phyloP scores from a whole-genome alignment of 306 rosid genomes.

The Prunus davidiana region DNA sequence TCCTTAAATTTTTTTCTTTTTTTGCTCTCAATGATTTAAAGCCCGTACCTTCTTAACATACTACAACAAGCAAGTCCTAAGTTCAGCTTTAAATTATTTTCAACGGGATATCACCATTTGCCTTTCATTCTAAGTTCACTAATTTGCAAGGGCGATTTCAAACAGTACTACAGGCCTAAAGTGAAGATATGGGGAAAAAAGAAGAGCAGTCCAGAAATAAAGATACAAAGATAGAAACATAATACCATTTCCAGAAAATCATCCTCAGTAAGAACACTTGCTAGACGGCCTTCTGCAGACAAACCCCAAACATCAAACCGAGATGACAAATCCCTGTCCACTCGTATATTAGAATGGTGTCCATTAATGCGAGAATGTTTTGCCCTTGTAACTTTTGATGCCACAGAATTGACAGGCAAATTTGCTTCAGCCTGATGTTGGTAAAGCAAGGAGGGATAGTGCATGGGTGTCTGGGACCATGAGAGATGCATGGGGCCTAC shows the following conservation, averaged over 20 bases:
- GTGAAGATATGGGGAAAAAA: not conserved
- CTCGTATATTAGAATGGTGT: slow-evolving; percentile 30
- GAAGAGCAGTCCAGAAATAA: not conserved
- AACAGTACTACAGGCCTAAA: not conserved
- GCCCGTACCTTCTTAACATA: not conserved
- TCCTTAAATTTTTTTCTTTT: not conserved
- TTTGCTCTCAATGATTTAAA: not conserved
- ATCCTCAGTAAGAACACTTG: slow-evolving; percentile 61
- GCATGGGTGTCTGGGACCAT: slow-evolving; percentile 56
- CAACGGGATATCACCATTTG: not conserved
- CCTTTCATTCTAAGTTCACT: not conserved
- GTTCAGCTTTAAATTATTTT: not conserved
- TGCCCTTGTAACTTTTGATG: slow-evolving; percentile 37
- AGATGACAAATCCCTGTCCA: slow-evolving; percentile 42
- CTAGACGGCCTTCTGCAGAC: slow-evolving; percentile 47
- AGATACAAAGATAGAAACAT: not conserved
- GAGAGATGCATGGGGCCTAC: slow-evolving; percentile 33
- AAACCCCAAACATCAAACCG: slow-evolving; percentile 46
- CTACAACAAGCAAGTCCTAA: not conserved
- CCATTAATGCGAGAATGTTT: slow-evolving; percentile 34
- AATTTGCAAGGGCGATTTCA: not conserved
- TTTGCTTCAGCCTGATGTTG: slow-evolving; percentile 46
- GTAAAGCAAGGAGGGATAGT: slow-evolving; percentile 43
- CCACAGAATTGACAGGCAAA: slow-evolving; percentile 24
- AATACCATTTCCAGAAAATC: slow-evolving; percentile 77